Evolutionary conservation across 2,329 filamentous ascomycete genomes (phyloP), one percentile per base, ranked within the genome.

Genomic region (Sporothrix euskadiensis): DNA sequence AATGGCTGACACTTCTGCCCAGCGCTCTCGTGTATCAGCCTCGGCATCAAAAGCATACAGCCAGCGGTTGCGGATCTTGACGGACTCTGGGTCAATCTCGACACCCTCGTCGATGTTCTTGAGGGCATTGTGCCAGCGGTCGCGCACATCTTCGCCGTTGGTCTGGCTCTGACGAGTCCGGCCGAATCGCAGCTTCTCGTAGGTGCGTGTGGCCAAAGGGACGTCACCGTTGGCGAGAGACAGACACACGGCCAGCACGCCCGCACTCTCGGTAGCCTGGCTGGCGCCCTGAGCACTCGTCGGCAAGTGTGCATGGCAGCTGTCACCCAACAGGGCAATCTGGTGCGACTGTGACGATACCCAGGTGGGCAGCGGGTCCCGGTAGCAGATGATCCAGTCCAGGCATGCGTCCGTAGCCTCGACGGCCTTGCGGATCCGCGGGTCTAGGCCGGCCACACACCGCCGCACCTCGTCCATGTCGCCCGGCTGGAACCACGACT

Each of bases 331-430:
- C 39, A 88, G 79, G 1, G 83, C 85, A 71, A 87, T 86, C 52
- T 85, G 84, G 72, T 72, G 70, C 47, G 84, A 83, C n/a, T 80
- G 79, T 0, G 73, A 70, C 10, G 83, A 85, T 0, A 87, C 82
- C 87, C 86, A 88, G 0, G 82, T 84, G 0, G 85, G 83, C 10
- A 86, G 80, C 0, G 86, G 86, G 76, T 87, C 85, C 56, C 86
- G 82, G 74, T 86, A 87, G 61, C 85, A 85, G 32, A 88, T 84
- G 76, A 87, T 87, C 85, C 85, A 88, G 76, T 87, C 85, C 1
- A 88, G 81, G 30, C 84, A 83, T 2, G 79, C 78, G n/a, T 70
- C 66, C 12, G 72, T 65, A 5, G 35, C 82, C 41, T 81, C 79
- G n/a, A 87, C 82, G 2, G 85, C 83, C 0, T 83, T 83, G 26